Conservation (phyloP, 352 stramenopile genomes). For the Globisporangium rhizosaccharum region DNA sequence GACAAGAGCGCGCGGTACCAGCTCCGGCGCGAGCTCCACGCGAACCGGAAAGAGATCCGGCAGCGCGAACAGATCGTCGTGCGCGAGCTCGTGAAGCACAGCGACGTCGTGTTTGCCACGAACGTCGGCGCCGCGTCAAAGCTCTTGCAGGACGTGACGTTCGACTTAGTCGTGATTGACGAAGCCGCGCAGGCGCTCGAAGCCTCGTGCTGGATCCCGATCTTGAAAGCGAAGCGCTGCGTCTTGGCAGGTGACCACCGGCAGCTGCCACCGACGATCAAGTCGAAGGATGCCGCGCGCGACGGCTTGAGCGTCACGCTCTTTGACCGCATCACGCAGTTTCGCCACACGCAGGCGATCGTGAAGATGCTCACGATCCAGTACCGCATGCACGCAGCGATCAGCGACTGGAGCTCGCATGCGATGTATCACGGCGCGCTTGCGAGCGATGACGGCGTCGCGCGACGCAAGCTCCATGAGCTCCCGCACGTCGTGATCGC, state of each 20-base stretch:
- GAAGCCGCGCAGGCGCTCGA: slow-evolving; percentile 97
- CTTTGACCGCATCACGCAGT: slow-evolving; percentile 93
- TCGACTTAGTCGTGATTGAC: slow-evolving; percentile 96
- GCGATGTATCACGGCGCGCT: slow-evolving; percentile 93
- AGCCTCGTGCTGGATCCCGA: slow-evolving; percentile 95
- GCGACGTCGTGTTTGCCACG: slow-evolving; percentile 95
- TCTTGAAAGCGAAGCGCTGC: slow-evolving; percentile 88
- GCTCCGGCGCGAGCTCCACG: slow-evolving; percentile 80
- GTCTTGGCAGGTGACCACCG: slow-evolving; percentile 93
- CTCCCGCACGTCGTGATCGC: slow-evolving; percentile 58
- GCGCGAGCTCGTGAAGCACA: slow-evolving; percentile 83
- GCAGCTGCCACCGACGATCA: slow-evolving; percentile 97
- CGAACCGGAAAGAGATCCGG: slow-evolving; percentile 93
- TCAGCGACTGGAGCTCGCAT: slow-evolving; percentile 93
- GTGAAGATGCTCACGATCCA: slow-evolving; percentile 94
- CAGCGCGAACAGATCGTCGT: slow-evolving; percentile 92
- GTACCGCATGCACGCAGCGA: slow-evolving; percentile 96
- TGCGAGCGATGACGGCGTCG: slow-evolving; percentile 70
- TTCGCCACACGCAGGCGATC: slow-evolving; percentile 38
- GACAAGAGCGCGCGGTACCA: slow-evolving; percentile 43
- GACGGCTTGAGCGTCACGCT: slow-evolving; percentile 90
- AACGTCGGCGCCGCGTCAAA: slow-evolving; percentile 93
- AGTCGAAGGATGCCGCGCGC: slow-evolving; percentile 73
- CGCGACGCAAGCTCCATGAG: slow-evolving; percentile 69
- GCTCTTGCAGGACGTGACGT: slow-evolving; percentile 86